A percentile compares a stretch with the other conserved stretches of the same genome.
Evolutionary conservation across 257 asterid species (phyloP).

Genomic region (Haberlea rhodopensis): DNA sequence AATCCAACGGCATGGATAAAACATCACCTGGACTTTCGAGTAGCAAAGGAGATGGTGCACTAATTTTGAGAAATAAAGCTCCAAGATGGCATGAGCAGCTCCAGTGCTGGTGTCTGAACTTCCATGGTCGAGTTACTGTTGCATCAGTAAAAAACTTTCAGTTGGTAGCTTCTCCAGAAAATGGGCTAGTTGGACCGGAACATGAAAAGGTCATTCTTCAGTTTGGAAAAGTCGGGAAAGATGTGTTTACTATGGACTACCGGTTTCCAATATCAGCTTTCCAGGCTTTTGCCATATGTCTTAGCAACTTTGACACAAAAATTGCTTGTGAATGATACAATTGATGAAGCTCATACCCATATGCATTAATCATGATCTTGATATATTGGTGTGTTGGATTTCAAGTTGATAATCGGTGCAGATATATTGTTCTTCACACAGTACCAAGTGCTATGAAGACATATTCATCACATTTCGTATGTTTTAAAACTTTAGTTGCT

Average conservation of each 20-base stretch:
- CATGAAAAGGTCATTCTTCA: conserved; percentile 77
- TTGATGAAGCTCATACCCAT: conserved; percentile 21
- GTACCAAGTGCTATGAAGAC: too few species aligned
- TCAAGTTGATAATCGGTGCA: too few species aligned
- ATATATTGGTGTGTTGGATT: too few species aligned
- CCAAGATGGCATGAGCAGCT: conserved; percentile 97
- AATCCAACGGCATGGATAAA: conserved; percentile 43
- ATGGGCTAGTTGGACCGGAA: conserved; percentile 59
- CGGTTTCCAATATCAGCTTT: conserved; percentile 81
- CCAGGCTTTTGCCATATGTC: conserved; percentile 71
- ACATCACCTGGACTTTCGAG: conserved; percentile 36
- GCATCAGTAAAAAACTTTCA: conserved; percentile 94
- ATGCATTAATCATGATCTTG: background rate
- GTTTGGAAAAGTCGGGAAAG: conserved; percentile 92
- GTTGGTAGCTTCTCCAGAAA: conserved; percentile 80
- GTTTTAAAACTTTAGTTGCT: too few species aligned
- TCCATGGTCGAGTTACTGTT: conserved; percentile 86
- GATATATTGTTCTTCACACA: too few species aligned
- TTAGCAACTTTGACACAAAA: conserved; percentile 89
- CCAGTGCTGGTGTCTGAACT: conserved; percentile 95
- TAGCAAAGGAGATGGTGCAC: conserved; percentile 39
- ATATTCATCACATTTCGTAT: too few species aligned
- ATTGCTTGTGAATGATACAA: conserved; percentile 80
- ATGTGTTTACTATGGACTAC: conserved; percentile 86
- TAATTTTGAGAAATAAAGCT: conserved; percentile 70